Evolutionary conservation across 2,329 filamentous ascomycete species (phyloP), one percentile per base, ranked within the genome.

Genomic region (Rhynchosporium graminicola): DNA sequence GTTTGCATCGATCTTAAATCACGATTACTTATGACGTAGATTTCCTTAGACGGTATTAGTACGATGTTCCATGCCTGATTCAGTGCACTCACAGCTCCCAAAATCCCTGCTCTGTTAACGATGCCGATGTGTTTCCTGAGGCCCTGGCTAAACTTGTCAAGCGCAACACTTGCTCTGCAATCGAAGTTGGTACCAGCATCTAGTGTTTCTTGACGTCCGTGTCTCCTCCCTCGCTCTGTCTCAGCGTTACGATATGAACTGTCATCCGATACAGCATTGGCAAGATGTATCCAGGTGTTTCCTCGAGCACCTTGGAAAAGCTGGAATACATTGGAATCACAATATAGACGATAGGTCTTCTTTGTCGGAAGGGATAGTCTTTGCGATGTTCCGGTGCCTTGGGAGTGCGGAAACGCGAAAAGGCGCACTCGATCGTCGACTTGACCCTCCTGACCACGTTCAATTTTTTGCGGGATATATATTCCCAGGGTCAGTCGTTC

Each of bases 261-360:
- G 28, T 61, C 59, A 40, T 61, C 42, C 20, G 59, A 61, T n/a
- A n/a, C 28, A 15, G 42, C 45, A 12, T 57, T 61, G 12, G 40
- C 45, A 43, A 61, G 33, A 42, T 56, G 48, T 29, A 61, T 31
- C 59, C 51, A 61, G 28, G 59, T 50, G 28, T 61, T 61, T 4
- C 42, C 29, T 57, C 59, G 59, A 28, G 15, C 26, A 47, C 50
- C 28, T 31, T 61, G 42, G 31, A 61, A 61, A n/a, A 61, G 59
- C 50, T 61, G 59, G 33, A 61, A 61, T 6, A 57, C 52, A 50
- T 57, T 61, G 33, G 46, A 13, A 29, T 61, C 59, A 38, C 59
- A 61, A 42, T 61, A 61, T 13, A 61, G 51, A n/a, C 59, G 51
- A 29, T 61, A 61, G 50, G 57, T 57, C 51, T 40, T 61, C 51